A percentile compares a stretch with the other conserved stretches of the same genome.
Conservation (phyloP, 208 protist species). For the Leishmania amazonensis region DNA sequence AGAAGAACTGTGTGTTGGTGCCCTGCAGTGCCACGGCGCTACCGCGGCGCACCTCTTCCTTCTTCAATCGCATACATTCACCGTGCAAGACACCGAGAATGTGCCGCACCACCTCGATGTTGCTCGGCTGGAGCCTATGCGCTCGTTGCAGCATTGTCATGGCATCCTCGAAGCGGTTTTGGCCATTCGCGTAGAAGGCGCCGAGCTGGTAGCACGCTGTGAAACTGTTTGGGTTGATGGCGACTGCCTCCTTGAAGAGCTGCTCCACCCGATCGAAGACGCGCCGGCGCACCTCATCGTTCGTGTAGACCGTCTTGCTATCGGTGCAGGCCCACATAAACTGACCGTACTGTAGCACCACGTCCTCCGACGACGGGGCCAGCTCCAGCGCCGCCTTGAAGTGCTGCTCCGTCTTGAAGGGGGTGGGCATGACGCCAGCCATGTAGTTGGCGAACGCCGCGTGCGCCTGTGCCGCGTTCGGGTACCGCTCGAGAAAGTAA, state of each 20-base stretch:
- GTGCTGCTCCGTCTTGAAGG: constrained; percentile 47
- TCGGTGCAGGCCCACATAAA: constrained; percentile 61
- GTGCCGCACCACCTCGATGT: constrained; percentile 57
- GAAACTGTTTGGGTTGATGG: constrained; percentile 45
- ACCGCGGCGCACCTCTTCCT: constrained; percentile 33
- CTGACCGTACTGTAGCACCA: constrained; percentile 64
- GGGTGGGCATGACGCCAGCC: constrained; percentile 58
- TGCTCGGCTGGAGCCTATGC: constrained; percentile 53
- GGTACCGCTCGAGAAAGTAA: constrained; percentile 44
- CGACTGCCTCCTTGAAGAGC: constrained; percentile 51
- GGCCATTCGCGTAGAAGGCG: constrained; percentile 62
- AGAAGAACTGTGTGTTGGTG: background rate
- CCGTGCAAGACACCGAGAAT: constrained; percentile 51
- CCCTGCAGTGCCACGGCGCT: constrained; percentile 25
- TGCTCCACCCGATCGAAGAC: constrained; percentile 58
- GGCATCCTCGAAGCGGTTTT: constrained; percentile 69
- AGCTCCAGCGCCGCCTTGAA: constrained; percentile 67
- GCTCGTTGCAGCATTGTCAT: constrained; percentile 59
- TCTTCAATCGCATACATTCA: constrained; percentile 61
- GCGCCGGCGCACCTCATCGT: constrained; percentile 36
- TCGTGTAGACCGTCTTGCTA: constrained; percentile 34
- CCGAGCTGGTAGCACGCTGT: constrained; percentile 53
- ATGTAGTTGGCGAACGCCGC: constrained; percentile 73
- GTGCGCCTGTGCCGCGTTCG: constrained; percentile 34
- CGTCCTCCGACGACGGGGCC: constrained; percentile 44